A percentile compares a stretch with the other conserved stretches of the same genome.
Evolutionary conservation across 164 flowering plant species (phyloP).

Genomic region (Liriodendron chinense): DNA sequence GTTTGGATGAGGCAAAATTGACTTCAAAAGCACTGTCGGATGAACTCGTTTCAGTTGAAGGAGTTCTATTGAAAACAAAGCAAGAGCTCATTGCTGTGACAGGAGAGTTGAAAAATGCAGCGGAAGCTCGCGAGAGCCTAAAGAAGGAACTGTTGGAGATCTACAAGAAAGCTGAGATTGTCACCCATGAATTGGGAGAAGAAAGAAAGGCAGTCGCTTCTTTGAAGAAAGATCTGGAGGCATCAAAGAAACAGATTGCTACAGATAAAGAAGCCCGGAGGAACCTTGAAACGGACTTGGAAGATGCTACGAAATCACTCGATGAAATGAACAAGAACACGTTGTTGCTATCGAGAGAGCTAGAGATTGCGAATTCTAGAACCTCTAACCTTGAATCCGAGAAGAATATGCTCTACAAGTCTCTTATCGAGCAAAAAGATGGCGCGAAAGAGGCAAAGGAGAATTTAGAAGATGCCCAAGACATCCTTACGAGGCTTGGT

Average conservation of each 20-base stretch:
- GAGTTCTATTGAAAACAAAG: constrained; percentile 41
- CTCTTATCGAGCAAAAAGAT: constrained; percentile 57
- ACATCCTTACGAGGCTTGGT: constrained; percentile 64
- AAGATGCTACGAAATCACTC: constrained; percentile 71
- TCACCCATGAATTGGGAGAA: constrained; percentile 47
- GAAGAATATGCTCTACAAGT: constrained; percentile 41
- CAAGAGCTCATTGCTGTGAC: constrained; percentile 45
- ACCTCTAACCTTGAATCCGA: constrained; percentile 59
- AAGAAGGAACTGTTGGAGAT: constrained; percentile 59
- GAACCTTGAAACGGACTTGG: constrained; percentile 59
- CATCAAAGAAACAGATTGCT: constrained; percentile 47
- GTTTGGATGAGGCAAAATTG: constrained; percentile 46
- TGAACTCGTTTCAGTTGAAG: constrained; percentile 47
- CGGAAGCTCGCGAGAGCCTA: constrained; percentile 36
- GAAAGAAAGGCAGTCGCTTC: constrained; percentile 50
- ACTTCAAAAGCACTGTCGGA: constrained; percentile 35
- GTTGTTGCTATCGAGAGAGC: constrained; percentile 49
- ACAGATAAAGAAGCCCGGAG: constrained; percentile 56
- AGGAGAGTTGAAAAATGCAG: constrained; percentile 35
- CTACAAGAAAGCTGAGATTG: constrained; percentile 46
- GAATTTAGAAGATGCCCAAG: constrained; percentile 84
- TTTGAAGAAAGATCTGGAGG: constrained; percentile 49
- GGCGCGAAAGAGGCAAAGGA: constrained; percentile 51
- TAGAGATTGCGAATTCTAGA: constrained; percentile 47
- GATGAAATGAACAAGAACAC: constrained; percentile 67